These are phyloP conservation scores for Agrocybe pediades DNA, from an alignment of 768 basidiomycete species.

Conservation along the genomic window DNA sequence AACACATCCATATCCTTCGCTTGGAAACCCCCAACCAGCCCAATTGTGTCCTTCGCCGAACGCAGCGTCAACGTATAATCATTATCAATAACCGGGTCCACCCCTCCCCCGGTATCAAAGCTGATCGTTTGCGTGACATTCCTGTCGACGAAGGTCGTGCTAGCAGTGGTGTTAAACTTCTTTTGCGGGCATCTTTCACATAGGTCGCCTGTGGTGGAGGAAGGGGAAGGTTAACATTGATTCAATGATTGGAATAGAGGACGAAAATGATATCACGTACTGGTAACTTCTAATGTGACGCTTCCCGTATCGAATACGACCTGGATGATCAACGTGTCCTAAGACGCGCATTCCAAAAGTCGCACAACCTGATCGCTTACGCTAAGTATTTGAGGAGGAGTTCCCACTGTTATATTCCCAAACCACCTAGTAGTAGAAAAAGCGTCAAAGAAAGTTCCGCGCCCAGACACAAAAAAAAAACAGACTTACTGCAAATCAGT, in stretches of 20 bases:
- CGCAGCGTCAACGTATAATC: constrained; percentile 50
- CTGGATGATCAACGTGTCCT: constrained; percentile 20
- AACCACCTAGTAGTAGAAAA: constrained; percentile 42
- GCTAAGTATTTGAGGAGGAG: constrained; percentile 50
- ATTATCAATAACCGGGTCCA: constrained; percentile 50
- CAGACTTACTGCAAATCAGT: constrained; percentile 56
- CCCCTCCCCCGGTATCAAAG: constrained; percentile 56
- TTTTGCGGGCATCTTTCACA: constrained; percentile 46
- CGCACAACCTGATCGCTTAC: constrained; percentile 23
- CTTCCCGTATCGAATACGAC: constrained; percentile 66
- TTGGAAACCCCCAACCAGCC: constrained; percentile 43
- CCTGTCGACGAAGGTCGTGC: constrained; percentile 52
- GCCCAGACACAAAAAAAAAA: neutral
- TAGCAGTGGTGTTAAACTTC: constrained; percentile 48
- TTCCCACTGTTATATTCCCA: constrained; percentile 57
- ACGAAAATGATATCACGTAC: too few species aligned
- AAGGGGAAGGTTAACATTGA: too few species aligned
- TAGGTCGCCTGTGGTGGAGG: constrained; percentile 50
- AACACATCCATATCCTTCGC: constrained; percentile 42
- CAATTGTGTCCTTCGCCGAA: constrained; percentile 48
- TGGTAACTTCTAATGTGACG: constrained; percentile 47
- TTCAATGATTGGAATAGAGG: too few species aligned
- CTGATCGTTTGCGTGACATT: constrained; percentile 42
- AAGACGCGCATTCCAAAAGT: neutral
- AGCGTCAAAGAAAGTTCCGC: neutral